Base-by-base conservation (phyloP, 2,329 filamentous ascomycete genomes). In the Aureobasidium sp. region DNA sequence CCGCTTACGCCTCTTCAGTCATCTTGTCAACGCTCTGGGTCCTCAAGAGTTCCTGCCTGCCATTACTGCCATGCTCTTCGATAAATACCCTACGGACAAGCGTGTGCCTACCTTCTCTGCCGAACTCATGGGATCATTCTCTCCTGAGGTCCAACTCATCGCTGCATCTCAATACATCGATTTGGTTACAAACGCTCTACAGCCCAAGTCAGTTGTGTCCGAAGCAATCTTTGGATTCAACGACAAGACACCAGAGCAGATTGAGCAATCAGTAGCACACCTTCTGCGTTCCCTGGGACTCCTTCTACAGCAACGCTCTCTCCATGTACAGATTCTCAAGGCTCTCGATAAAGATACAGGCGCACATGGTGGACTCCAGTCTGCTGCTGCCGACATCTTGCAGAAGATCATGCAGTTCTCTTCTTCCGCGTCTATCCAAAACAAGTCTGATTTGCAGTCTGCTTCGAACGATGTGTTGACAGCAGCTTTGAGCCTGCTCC, bases 31-130 rank as follows among this genome's bases (percentile, higher is more conserved):
- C 68, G 95, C 92, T 11, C 80, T 99, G 3, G 93, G 93, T 2
- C 82, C 91, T 0, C 82, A 88, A 58, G 92, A 97, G 64, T 96
- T 95, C 69, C 79, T 97, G 29, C 96, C 91, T 68, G 91, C 91
- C 5, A 82, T 99, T 14, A 76, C 96, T 53, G 88, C 90, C 62
- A 92, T 97, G 83, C 83, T 99, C 63, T 85, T 90, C n/a, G 91
- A 97, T 71, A 88, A 89, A 69, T 95, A 96, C 71, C 86, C 89
- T 4, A 81, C 85, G n/a, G 88, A 87, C 62, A 85, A 89, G 69
- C 84, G 83, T 66, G 84, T 94, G 41, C 77, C 87, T 42, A 82
- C 82, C n/a, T 92, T 97, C 73, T 82, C 90, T 62, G 82, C 84
- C 3, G 86, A 91, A 45, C 77, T 99, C 30, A 82, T 91, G 48